Evolutionary conservation across 805 yeast genomes (phyloP), one percentile per base, ranked within the genome.

Genomic region (Debaryomyces maramus): DNA sequence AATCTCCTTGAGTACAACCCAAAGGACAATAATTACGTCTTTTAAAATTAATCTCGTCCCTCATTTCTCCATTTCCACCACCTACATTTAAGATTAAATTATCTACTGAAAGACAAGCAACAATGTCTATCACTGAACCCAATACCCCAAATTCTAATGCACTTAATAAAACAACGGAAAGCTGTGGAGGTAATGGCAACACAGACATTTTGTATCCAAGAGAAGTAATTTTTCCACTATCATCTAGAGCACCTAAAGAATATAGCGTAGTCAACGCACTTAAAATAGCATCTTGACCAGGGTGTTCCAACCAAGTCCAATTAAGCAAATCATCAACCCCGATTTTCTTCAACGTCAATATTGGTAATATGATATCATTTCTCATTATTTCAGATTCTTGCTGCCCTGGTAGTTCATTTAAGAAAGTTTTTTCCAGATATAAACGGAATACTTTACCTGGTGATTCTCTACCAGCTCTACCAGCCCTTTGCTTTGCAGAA

Each of bases 381-480:
- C 98, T 75, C 40, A 85, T 70, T 47, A 93, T 91, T 60, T 93
- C 99, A 0, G 99, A 91, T 53, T 91, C 98, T 4, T 96, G 91
- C 55, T 88, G 93, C 34, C 72, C 67, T 0, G 85, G 81, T 39
- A 93, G 66, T 23, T 55, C 49, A 46, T 74, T 74, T 3, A 61
- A 43, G 52, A 78, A 91, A 42, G 86, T 83, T 1, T 66, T 58
- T 51, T 91, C 98, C 35, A 86, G 81, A 60, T 84, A 93, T 26
- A 93, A 65, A 43, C 98, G 67, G 63, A 73, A 93, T 32, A 93
- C 87, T 60, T 91, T 91, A 31, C 99, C 99, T 9, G 58, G 53
- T 21, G 85, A 79, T 65, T 93, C 98, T 79, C 99, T 88, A 46
- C 99, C 99, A n/a, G 99, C 98, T 73, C 99, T 86, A 60, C 99